Conservation (phyloP, 2,329 filamentous ascomycete species). For the Paracamarosporium sp. region DNA sequence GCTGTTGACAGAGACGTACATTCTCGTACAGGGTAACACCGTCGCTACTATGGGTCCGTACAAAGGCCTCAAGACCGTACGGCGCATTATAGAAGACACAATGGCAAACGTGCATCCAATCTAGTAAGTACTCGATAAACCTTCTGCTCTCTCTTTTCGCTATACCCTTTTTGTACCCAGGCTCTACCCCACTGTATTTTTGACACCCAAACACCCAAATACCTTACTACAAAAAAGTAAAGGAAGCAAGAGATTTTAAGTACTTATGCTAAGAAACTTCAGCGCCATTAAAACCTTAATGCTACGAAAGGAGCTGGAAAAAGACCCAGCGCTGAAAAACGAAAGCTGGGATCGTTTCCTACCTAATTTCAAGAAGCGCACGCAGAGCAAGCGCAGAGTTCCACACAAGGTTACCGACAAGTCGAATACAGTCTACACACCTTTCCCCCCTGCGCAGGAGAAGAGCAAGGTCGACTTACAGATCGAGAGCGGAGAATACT, state of each 20-base stretch:
- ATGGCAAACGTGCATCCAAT: conserved; percentile 93
- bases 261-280: no score
- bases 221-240: no score
- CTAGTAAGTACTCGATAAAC: no score
- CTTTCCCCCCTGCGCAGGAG: conserved; percentile 94
- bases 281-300: no score
- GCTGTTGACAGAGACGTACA: conserved; percentile 84
- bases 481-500: conserved; percentile 98
- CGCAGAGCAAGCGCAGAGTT: conserved; percentile 79
- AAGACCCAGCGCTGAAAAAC: conserved; percentile 82
- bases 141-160: background rate
- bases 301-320: conserved; percentile 74
- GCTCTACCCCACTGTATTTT: no score
- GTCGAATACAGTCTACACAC: conserved; percentile 91
- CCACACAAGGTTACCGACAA: conserved; percentile 92
- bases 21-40: conserved; percentile 96
- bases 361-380: conserved; percentile 95
- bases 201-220: no score
- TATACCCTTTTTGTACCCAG: background rate
- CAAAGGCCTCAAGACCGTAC: conserved; percentile 91
- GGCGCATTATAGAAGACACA: conserved; percentile 85
- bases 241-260: no score
- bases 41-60: conserved; percentile 90
- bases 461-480: conserved; percentile 99
- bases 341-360: conserved; percentile 97